phyloP scores from a whole-genome alignment of 352 stramenopile genomes.

The Phytophthora agathidicida region DNA sequence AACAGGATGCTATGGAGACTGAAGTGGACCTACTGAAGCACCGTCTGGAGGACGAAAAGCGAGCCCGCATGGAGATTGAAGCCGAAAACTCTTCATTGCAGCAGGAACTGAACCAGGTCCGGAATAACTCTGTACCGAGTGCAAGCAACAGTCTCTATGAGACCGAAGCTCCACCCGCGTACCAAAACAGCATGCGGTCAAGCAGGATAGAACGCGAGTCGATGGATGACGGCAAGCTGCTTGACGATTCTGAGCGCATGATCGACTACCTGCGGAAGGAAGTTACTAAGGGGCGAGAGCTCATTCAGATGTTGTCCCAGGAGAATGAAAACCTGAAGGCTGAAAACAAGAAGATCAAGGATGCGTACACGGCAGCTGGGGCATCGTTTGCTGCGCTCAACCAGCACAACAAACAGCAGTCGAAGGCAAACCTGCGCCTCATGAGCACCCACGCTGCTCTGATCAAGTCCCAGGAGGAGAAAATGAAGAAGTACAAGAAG shows the following conservation, averaged over 20 bases:
- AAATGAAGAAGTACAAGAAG: conserved; percentile 92
- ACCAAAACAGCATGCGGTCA: conserved; percentile 30
- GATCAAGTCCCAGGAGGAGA: conserved; percentile 90
- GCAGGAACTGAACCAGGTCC: conserved; percentile 68
- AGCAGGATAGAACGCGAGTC: conserved; percentile 46
- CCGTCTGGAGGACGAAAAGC: conserved; percentile 82
- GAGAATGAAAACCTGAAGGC: conserved; percentile 88
- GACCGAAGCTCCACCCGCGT: conserved; percentile 35
- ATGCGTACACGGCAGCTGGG: conserved; percentile 92
- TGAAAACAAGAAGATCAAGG: conserved; percentile 92
- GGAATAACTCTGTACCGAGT: conserved; percentile 47
- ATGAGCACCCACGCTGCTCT: conserved; percentile 87
- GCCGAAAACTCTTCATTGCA: conserved; percentile 77
- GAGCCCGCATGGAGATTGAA: conserved; percentile 69
- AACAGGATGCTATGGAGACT: conserved; percentile 79
- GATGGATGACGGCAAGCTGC: conserved; percentile 67
- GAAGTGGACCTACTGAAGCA: conserved; percentile 77
- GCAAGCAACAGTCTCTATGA: conserved; percentile 47
- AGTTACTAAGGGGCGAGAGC: conserved; percentile 75
- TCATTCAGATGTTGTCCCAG: conserved; percentile 63
- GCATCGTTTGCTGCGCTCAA: conserved; percentile 93
- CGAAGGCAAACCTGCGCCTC: conserved; percentile 91
- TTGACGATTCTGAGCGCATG: conserved; percentile 87
- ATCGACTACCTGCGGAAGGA: conserved; percentile 85
- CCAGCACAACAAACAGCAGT: conserved; percentile 94